Base-by-base conservation (phyloP, 306 rosid species). In the Abrus pulchellus region DNA sequence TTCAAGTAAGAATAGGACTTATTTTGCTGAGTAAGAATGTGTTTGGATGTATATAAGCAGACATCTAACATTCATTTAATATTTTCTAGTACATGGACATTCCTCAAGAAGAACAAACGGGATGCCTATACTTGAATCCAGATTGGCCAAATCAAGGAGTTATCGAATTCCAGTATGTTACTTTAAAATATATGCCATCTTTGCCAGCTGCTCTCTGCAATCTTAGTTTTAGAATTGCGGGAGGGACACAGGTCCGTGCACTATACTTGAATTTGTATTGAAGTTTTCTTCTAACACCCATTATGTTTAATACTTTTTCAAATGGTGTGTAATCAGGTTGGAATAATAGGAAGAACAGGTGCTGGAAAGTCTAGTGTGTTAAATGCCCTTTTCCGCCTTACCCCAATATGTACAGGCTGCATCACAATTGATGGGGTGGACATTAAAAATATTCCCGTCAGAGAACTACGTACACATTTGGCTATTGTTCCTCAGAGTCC, bases 401-500 rank as follows among this genome's bases (percentile, higher is more conserved):
- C 89, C 44, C 96, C 97, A 68, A 82, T 90, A 84, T 85, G 89
- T 78, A 68, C 85, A 3, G 99, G 99, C 72, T 82, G 71, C 34
- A 91, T 95, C 61, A 50, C 86, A 81, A 90, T 95, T 76, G 99
- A 95, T 76, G 92, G 90, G 40, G 77, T 83, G 76, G 89, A 93
- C 82, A 95, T 93, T 80, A 82, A 83, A 64, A 85, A 74, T 62
- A 78, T 90, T 85, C 89, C 94, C 55, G 90, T 88, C 61, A 91
- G 97, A 82, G 99, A 91, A 74, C 90, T 95, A 54, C 97, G 97
- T 7, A 71, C 87, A 47, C 94, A 80, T 89, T 90, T 95, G 82
- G 93, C 97, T 68, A 91, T 95, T 83, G 99, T 93, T 82, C 99
- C 99, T 84, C 99, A 95, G 86, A 91, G 92, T 85, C 97, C 98